Evolutionary conservation across 192 early-diverging fungal genomes (phyloP), one percentile per base, ranked within the genome.

Genomic region (Umbelopsis ramanniana): DNA sequence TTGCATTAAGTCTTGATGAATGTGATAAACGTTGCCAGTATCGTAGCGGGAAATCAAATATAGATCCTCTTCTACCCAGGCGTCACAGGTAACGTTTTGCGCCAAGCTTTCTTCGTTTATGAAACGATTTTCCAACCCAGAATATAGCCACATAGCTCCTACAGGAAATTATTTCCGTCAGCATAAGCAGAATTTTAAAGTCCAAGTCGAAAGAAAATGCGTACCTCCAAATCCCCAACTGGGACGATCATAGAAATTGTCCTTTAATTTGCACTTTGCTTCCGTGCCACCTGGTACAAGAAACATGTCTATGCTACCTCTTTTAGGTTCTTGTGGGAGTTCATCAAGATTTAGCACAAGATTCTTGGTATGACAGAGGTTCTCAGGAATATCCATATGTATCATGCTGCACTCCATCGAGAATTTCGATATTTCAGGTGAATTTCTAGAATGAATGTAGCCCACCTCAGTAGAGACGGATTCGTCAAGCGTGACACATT

Each of bases 211-310:
- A 12, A 38, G 4, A 52, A 14, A 21, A 24, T 43, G 14, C 55
- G 19, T 70, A 70, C 71, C 71, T 45, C 71, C 71, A 46, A 60
- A 72, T 46, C 71, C 71, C 71, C 71, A 72, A 3, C 22, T 55
- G 4, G 19, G 8, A 3, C 10, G 38, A 2, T 72, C 40, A 37
- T 55, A 54, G 23, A 72, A 45, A 4, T 38, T 9, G 10, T 57
- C n/a, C 15, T 60, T 60, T 50, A 72, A 72, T 35, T 72, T 55
- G 22, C 71, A 72, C 45, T 53, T 46, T 5, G 71, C 54, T 26
- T 40, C 55, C 38, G 52, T 33, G 4, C 53, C 0, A 24, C 54
- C 71, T 24, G 50, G 35, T 4, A 19, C 24, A 11, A 55, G 53
- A 33, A 33, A 72, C 19, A 72, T 72, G 45, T 72, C 71, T 26